A percentile compares a stretch with the other conserved stretches of the same genome.
phyloP scores from a whole-genome alignment of 257 asterid genomes.

The Salvia miltiorrhiza region DNA sequence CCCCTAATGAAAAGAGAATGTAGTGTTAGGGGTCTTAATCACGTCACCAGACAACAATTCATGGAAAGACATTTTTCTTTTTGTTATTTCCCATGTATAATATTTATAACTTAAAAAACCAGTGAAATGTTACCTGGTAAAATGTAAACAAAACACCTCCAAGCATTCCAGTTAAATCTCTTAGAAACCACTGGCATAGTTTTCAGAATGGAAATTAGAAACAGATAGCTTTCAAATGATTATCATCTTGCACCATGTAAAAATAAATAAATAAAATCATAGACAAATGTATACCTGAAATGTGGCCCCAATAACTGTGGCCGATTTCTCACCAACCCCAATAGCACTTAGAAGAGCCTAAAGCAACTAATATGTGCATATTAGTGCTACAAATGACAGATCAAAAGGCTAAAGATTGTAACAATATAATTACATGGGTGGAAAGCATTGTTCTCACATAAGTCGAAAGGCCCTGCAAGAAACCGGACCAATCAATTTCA shows the following conservation, averaged over 20 bases:
- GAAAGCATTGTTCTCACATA: slow-evolving; percentile 93
- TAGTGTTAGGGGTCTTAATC: slow-evolving; percentile 1
- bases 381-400: not conserved
- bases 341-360: slow-evolving; percentile 97
- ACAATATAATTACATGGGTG: slow-evolving; percentile 59
- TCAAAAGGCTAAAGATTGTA: not conserved
- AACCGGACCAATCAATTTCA: slow-evolving; percentile 2
- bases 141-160: slow-evolving; percentile 89
- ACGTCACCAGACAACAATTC: not conserved
- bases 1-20: slow-evolving; percentile 40
- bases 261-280: not conserved
- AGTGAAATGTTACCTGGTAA: slow-evolving; percentile 64
- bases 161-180: slow-evolving; percentile 97
- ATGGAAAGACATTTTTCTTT: not conserved
- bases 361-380: slow-evolving; percentile 8
- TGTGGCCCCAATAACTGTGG: slow-evolving; percentile 95
- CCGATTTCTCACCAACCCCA: slow-evolving; percentile 96
- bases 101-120: not conserved
- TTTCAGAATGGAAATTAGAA: slow-evolving; percentile 6
- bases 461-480: slow-evolving; percentile 88
- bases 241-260: not conserved
- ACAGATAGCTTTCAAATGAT: not conserved
- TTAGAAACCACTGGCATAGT: slow-evolving; percentile 78
- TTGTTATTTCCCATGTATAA: not conserved
- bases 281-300: slow-evolving; percentile 56